Evolutionary conservation across 106 monocot species (phyloP).

Genomic region (Platanthera zijinensis): DNA sequence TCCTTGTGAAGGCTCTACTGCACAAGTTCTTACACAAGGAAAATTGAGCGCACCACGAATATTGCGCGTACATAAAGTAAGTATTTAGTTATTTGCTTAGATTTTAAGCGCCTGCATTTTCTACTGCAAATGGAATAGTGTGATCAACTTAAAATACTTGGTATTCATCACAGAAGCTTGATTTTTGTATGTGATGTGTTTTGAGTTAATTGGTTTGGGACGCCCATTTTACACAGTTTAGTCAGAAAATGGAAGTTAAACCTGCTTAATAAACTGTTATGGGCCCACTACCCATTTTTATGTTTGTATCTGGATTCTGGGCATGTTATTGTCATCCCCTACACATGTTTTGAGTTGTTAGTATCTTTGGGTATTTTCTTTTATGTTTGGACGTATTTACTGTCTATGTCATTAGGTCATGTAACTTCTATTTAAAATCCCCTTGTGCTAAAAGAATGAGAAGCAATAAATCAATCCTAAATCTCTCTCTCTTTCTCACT

Average conservation of each 20-base stretch:
- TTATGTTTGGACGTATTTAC: no score
- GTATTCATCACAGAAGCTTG: background rate
- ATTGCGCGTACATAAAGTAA: slow-evolving; percentile 91
- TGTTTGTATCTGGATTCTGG: no score
- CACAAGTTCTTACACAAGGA: slow-evolving; percentile 75
- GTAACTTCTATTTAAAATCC: no score
- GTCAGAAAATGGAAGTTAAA: background rate
- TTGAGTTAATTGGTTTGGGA: slow-evolving; percentile 1
- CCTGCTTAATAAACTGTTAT: background rate
- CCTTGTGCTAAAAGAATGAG: no score
- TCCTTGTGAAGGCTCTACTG: slow-evolving; percentile 78
- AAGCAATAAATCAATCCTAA: no score
- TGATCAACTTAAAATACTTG: background rate
- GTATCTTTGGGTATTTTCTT: no score
- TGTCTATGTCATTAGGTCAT: no score
- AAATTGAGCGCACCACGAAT: slow-evolving; percentile 93
- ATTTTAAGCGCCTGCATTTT: background rate
- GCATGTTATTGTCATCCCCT: no score
- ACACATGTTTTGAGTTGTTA: no score
- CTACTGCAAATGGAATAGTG: background rate
- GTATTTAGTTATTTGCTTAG: slow-evolving; percentile 7
- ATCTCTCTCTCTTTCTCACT: no score
- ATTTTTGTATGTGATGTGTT: slow-evolving; percentile 2
- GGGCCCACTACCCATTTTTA: no score
- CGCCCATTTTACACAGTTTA: background rate